Conservation (phyloP, 2,329 filamentous ascomycete genomes). For the Aulographum hederae region DNA sequence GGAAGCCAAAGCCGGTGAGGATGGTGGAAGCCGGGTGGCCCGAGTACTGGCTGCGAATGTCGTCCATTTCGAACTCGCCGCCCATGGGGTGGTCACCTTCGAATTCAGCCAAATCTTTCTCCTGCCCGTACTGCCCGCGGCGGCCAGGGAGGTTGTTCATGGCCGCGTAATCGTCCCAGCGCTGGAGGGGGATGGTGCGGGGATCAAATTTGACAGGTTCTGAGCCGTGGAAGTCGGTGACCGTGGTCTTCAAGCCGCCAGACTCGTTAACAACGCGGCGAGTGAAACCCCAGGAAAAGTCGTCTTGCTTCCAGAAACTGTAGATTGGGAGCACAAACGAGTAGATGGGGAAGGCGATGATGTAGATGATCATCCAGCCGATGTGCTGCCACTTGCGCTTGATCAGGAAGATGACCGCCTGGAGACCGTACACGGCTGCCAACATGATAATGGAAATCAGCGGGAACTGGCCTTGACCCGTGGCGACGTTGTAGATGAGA, state of each 20-base stretch:
- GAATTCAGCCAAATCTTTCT: slow-evolving; percentile 44
- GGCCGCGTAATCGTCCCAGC: slow-evolving; percentile 91
- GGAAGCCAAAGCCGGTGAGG: slow-evolving; percentile 60
- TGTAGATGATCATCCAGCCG: slow-evolving; percentile 98
- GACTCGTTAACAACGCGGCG: slow-evolving; percentile 93
- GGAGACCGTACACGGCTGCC: slow-evolving; percentile 82
- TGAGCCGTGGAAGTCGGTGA: slow-evolving; percentile 56
- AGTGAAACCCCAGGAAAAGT: slow-evolving; percentile 98
- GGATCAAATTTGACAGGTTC: slow-evolving; percentile 78
- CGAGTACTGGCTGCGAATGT: slow-evolving; percentile 55
- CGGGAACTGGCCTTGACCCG: slow-evolving; percentile 56
- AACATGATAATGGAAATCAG: slow-evolving; percentile 77
- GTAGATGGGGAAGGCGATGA: slow-evolving; percentile 88
- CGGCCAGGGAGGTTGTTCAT: slow-evolving; percentile 80
- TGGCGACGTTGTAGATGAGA: slow-evolving; percentile 63
- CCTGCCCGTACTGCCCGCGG: slow-evolving; percentile 43
- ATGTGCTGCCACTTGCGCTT: slow-evolving; percentile 97
- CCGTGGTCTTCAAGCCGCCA: slow-evolving; percentile 76
- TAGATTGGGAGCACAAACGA: slow-evolving; percentile 82
- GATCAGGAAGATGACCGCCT: slow-evolving; percentile 88
- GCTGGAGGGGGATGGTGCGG: slow-evolving; percentile 77
- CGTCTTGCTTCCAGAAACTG: slow-evolving; percentile 99
- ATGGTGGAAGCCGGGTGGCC: slow-evolving; percentile 45
- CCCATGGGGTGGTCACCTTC: no score
- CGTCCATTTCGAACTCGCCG: slow-evolving; percentile 72